Percentiles rank a stretch among this genome's conserved stretches.
These are phyloP conservation scores for Phytophthora boehmeriae DNA, from an alignment of 352 stramenopile species.

Conservation along the genomic window DNA sequence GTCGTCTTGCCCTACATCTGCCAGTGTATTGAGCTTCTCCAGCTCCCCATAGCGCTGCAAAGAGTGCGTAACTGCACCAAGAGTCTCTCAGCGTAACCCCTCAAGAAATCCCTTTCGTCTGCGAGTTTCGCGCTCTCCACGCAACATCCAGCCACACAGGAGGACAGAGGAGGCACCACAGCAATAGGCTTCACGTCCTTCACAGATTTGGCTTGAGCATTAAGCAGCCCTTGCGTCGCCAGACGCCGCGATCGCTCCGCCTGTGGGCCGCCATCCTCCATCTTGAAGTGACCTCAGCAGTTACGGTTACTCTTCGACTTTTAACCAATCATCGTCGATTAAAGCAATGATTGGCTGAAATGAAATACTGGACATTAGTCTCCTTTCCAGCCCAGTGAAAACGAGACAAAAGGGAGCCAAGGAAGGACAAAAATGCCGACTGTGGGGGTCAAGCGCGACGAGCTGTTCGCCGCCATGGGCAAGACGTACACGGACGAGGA, in stretches of 20 bases:
- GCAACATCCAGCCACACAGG: slow-evolving; percentile 32
- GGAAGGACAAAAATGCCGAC: slow-evolving; percentile 98
- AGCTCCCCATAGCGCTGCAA: slow-evolving; percentile 76
- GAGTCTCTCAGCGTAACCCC: slow-evolving; percentile 68
- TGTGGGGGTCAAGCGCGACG: slow-evolving; percentile 96
- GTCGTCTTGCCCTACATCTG: slow-evolving; percentile 34
- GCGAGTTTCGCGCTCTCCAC: slow-evolving; percentile 49
- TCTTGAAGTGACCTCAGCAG: not conserved
- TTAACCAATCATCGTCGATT: too few relatives aligned
- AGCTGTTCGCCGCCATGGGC: slow-evolving; percentile 97
- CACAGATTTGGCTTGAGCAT: not conserved
- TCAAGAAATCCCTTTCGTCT: slow-evolving; percentile 72
- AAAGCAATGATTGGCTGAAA: slow-evolving; percentile 3
- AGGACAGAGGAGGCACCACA: not conserved
- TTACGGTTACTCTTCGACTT: slow-evolving; percentile 6
- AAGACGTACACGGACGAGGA: slow-evolving; percentile 98
- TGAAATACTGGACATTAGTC: slow-evolving; percentile 28
- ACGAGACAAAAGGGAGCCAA: not conserved
- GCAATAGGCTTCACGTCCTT: not conserved
- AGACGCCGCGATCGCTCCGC: slow-evolving; percentile 41
- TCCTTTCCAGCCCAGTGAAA: slow-evolving; percentile 21
- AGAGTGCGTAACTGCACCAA: slow-evolving; percentile 62
- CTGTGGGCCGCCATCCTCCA: slow-evolving; percentile 34
- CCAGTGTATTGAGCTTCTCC: slow-evolving; percentile 66
- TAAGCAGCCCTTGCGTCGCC: slow-evolving; percentile 33